Base-by-base conservation (phyloP, 805 yeast genomes). In the Henningerozyma blattae region DNA sequence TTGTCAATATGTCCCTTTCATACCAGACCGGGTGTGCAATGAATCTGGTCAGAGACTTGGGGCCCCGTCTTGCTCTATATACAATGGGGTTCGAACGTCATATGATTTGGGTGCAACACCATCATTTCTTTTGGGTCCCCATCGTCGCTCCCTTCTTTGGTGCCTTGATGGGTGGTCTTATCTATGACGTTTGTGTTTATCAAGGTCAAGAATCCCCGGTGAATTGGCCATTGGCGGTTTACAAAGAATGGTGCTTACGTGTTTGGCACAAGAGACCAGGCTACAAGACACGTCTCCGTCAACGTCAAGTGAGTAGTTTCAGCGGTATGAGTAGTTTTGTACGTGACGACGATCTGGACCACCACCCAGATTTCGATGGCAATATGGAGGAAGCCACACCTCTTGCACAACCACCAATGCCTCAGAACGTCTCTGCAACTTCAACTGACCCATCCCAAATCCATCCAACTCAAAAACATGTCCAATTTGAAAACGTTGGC, bases 21-120 rank as follows among this genome's bases (percentile, higher is more conserved):
- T 66, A 58, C 48, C 67, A 66, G 45, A 70, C 76, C n/a, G 74
- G 73, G 14, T 67, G 66, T 43, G 75, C 75, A 28, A 51, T 70
- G 45, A 70, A 70, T 52, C 53, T 64, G 36, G 75, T 74, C 20
- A 65, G 77, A 54, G 77, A 70, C 51, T 56, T 70, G 33, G 72
- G 68, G 15, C 76, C 77, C 36, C 55, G 77, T 43, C 45, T 70
- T 27, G 72, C 71, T 24, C 52, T 71, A 15, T 56, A 59, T 27
- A 53, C 67, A 34, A 58, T 67, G 25, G 77, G 77, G 20, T 67
- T 67, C 40, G 63, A 67, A 27, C 47, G 62, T 51, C 25, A 54
- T 49, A 44, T 67, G 18, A 34, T 57, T 27, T 57, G 67, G 61
- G 45, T 54, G n/a, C 43, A 49, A n/a, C 58, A 64, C 36, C 53